Conservation (phyloP, 805 yeast species). For the Myxozyma neglecta region DNA sequence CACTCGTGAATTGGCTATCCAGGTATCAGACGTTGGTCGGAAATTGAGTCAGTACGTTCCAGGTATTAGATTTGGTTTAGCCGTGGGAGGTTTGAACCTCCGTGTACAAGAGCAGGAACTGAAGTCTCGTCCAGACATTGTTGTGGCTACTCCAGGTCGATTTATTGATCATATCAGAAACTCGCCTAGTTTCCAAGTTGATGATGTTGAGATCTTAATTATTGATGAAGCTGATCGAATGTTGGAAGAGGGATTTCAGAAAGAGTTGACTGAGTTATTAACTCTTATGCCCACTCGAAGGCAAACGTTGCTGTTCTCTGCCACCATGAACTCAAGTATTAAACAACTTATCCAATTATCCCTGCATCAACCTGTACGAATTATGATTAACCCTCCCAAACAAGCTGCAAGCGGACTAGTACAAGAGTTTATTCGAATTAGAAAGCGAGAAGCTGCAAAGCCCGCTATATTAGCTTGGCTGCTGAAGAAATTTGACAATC, state of each 20-base stretch:
- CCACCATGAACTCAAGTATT: slow-evolving; percentile 95
- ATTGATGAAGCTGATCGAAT: slow-evolving; percentile 98
- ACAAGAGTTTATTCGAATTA: slow-evolving; percentile 92
- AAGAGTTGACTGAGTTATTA: slow-evolving; percentile 87
- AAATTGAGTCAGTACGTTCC: slow-evolving; percentile 75
- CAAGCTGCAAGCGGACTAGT: slow-evolving; percentile 86
- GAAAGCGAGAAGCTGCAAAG: slow-evolving; percentile 74
- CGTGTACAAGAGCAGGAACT: slow-evolving; percentile 95
- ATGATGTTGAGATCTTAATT: slow-evolving; percentile 85
- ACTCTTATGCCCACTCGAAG: slow-evolving; percentile 83
- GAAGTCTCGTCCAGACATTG: slow-evolving; percentile 90
- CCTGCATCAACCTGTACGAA: slow-evolving; percentile 83
- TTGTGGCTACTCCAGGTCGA: slow-evolving; percentile 98
- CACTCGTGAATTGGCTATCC: slow-evolving; percentile 96
- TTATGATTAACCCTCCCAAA: slow-evolving; percentile 96
- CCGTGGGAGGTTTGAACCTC: slow-evolving; percentile 96
- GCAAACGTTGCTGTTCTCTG: slow-evolving; percentile 92
- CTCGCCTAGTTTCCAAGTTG: slow-evolving; percentile 89
- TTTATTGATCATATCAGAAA: slow-evolving; percentile 95
- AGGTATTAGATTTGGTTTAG: slow-evolving; percentile 83
- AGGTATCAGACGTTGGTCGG: slow-evolving; percentile 89
- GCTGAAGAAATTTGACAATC: slow-evolving; percentile 65
- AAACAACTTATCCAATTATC: slow-evolving; percentile 85
- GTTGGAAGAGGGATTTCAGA: slow-evolving; percentile 98
- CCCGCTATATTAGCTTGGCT: slow-evolving; percentile 79